phyloP scores from a whole-genome alignment of 2,329 filamentous ascomycete species.

The Emydomyces testavorans region DNA sequence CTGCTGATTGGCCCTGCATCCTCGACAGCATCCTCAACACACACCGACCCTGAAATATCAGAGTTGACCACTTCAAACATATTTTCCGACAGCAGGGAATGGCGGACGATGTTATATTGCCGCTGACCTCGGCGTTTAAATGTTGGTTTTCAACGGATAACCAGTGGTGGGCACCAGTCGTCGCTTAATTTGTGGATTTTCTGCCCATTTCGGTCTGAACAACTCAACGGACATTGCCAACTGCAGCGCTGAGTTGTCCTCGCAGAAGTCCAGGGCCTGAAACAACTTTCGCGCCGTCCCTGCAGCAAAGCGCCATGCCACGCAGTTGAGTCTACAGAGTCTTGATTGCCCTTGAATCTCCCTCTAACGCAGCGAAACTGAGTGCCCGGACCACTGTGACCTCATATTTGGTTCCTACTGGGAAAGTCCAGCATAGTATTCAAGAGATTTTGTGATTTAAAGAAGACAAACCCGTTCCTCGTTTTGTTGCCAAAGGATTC shows the following conservation, averaged over 20 bases:
- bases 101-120: neutral
- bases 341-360: neutral
- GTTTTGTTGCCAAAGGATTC: neutral
- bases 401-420: neutral
- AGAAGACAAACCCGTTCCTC: neutral
- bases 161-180: neutral
- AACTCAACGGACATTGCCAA: neutral
- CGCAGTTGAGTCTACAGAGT: neutral
- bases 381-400: neutral
- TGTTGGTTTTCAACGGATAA: neutral
- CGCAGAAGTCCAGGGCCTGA: neutral
- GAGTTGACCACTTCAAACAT: neutral
- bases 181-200: neutral
- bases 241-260: neutral
- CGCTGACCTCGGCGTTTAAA: neutral
- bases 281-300: neutral
- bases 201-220: neutral
- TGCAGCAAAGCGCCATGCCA: neutral
- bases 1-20: neutral
- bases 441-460: neutral
- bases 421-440: neutral
- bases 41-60: neutral
- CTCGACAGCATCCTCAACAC: neutral
- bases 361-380: neutral
- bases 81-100: slow-evolving; percentile 2